A percentile compares a stretch with the other conserved stretches of the same genome.
phyloP scores from a whole-genome alignment of 78 protist species.

The Anaeramoeba flamelloides region DNA sequence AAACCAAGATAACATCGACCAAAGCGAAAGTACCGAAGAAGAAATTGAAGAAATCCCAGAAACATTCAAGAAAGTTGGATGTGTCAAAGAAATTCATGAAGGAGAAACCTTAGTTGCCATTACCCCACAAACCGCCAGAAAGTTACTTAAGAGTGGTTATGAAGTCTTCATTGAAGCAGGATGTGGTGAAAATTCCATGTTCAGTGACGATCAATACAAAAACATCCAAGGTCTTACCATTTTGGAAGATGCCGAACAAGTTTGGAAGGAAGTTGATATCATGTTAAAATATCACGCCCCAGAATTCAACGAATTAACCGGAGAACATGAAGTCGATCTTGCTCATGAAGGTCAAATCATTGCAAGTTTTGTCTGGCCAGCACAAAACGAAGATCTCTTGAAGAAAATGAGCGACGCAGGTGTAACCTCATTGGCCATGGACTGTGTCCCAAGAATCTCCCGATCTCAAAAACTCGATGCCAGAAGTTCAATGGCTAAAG shows the following conservation, averaged over 20 bases:
- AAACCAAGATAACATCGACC: background rate
- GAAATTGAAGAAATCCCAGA: background rate
- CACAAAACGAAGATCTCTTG: conserved; percentile 5
- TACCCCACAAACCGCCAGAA: conserved; percentile 13
- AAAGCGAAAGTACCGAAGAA: background rate
- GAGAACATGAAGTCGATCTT: conserved; percentile 8
- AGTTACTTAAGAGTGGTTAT: conserved; percentile 31
- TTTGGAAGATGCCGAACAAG: background rate
- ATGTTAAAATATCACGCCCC: conserved; percentile 20
- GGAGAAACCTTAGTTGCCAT: conserved; percentile 16
- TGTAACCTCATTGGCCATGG: conserved; percentile 68
- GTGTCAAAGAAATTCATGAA: background rate
- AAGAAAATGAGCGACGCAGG: background rate
- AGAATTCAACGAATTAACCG: background rate
- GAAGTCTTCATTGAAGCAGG: conserved; percentile 20
- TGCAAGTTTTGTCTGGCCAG: conserved; percentile 7
- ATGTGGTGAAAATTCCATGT: conserved; percentile 27
- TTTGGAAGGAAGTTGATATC: conserved; percentile 11
- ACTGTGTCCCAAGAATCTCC: conserved; percentile 63
- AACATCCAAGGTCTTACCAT: conserved; percentile 26
- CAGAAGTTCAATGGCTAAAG: conserved; percentile 75
- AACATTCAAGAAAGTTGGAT: background rate
- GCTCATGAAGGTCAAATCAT: conserved; percentile 1
- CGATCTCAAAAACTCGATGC: conserved; percentile 84
- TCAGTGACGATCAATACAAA: conserved; percentile 21